These are phyloP conservation scores for Pyrrhoderma noxium DNA, from an alignment of 1,284 basidiomycete genomes.

Conservation along the genomic window DNA sequence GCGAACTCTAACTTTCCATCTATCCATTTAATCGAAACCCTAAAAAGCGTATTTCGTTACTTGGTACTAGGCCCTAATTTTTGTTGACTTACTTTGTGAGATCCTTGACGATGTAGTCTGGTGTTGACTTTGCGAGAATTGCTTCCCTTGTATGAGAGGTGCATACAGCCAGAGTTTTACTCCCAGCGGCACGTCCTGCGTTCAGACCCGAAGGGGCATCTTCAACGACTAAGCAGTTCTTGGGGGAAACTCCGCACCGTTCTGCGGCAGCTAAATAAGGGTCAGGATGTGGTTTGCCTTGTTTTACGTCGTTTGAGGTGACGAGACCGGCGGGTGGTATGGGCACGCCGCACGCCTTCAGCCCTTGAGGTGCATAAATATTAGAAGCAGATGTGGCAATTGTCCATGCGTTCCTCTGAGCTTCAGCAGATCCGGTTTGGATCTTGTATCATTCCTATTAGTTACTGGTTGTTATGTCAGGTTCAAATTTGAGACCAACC, in stretches of 20 bases:
- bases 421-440: constrained; percentile 8
- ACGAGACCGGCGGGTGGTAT: constrained; percentile 50
- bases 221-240: constrained; percentile 69
- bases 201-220: constrained; percentile 77
- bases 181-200: constrained; percentile 69
- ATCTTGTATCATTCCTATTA: constrained; percentile 1
- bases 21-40: constrained; percentile 27
- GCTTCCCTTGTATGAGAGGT: constrained; percentile 63
- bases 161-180: constrained; percentile 68
- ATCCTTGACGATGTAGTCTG: constrained; percentile 48
- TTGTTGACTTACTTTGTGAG: constrained; percentile 42
- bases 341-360: constrained; percentile 51
- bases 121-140: constrained; percentile 37
- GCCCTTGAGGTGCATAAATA: constrained; percentile 56
- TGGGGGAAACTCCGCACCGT: constrained; percentile 40
- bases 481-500: constrained; percentile 29
- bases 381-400: constrained; percentile 77
- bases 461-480: too few relatives aligned
- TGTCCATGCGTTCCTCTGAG: constrained; percentile 41
- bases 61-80: too few relatives aligned
- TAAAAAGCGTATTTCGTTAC: constrained; percentile 15
- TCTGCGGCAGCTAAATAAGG: constrained; percentile 67
- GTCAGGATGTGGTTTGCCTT: constrained; percentile 77
- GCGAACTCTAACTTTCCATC: constrained; percentile 26
- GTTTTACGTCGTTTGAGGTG: constrained; percentile 65